Evolutionary conservation across 2,329 filamentous ascomycete species (phyloP).

Genomic region (Fusarium compactum): DNA sequence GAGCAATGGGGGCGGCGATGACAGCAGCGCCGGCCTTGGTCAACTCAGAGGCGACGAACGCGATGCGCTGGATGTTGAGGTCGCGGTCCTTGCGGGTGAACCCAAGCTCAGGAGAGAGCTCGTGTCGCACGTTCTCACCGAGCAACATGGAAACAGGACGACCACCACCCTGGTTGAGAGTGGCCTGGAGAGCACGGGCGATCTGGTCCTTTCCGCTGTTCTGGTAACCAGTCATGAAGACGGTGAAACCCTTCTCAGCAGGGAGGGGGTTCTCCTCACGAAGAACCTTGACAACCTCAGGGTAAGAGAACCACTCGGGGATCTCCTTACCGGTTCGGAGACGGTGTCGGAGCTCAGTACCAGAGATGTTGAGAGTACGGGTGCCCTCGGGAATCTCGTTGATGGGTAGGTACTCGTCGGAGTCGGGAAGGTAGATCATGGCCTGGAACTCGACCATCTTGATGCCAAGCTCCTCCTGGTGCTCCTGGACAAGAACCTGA

Average conservation of each 20-base stretch:
- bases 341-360: conserved; percentile 90
- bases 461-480: conserved; percentile 95
- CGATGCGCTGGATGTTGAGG: conserved; percentile 95
- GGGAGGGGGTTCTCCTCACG: conserved; percentile 96
- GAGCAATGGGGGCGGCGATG: conserved; percentile 95
- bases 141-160: conserved; percentile 94
- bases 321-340: conserved; percentile 94
- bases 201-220: conserved; percentile 98
- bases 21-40: conserved; percentile 93
- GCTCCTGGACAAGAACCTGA: conserved; percentile 95
- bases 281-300: conserved; percentile 95
- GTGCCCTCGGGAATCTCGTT: conserved; percentile 87
- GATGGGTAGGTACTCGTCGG: conserved; percentile 94
- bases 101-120: conserved; percentile 94
- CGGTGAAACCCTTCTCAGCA: conserved; percentile 92
- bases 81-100: conserved; percentile 94
- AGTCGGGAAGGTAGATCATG: conserved; percentile 98
- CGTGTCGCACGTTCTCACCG: conserved; percentile 92
- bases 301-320: conserved; percentile 99
- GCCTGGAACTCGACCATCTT: conserved; percentile 99
- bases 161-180: conserved; percentile 96
- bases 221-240: conserved; percentile 97
- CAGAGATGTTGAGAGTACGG: conserved; percentile 88
- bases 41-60: conserved; percentile 94
- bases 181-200: conserved; percentile 94